Evolutionary conservation across 768 basidiomycete genomes (phyloP), one percentile per base, ranked within the genome.

Genomic region (Pleurotus pulmonarius): DNA sequence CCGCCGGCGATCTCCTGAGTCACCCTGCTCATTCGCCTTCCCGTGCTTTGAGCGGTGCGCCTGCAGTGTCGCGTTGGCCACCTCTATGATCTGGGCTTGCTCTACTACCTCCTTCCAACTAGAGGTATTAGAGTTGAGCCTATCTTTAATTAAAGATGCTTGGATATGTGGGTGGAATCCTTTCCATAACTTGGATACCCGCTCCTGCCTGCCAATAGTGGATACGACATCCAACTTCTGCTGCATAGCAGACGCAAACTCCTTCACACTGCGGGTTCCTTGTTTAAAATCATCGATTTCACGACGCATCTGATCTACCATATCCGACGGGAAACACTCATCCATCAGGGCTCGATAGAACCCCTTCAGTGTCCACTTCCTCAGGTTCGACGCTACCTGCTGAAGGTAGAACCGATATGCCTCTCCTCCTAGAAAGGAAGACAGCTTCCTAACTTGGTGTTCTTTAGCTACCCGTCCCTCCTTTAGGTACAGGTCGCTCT

Each of bases 311-410:
- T 13, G 15, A 2, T 49, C 24, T 5, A 49, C 13, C 7, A 29
- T 73, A 34, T 71, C 61, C 0, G 65, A 43, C 0, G 73, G 72
- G 60, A 75, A 76, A 25, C 74, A 73, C 22, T 71, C 69, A n/a
- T 74, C 62, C 49, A 72, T 74, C 16, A 76, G n/a, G 29, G 63
- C 67, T 3, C 52, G 13, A 51, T 73, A 74, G 55, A 75, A 74
- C 0, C 61, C 22, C 7, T 58, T 29, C 0, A 75, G 37, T 0
- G 25, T 57, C 71, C 72, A 76, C 0, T 62, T 37, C 1, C 64
- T 56, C 0, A 61, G 56, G 4, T 64, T 63, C 0, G 57, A 46
- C 0, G 71, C 57, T 0, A 75, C 69, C 5, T 66, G 60, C n/a
- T 65, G 59, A 0, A 63, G 60, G 29, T 73, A 76, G 26, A 70